Base-by-base conservation (phyloP, 495 filamentous ascomycete species). In the Daldinia caldariorum region DNA sequence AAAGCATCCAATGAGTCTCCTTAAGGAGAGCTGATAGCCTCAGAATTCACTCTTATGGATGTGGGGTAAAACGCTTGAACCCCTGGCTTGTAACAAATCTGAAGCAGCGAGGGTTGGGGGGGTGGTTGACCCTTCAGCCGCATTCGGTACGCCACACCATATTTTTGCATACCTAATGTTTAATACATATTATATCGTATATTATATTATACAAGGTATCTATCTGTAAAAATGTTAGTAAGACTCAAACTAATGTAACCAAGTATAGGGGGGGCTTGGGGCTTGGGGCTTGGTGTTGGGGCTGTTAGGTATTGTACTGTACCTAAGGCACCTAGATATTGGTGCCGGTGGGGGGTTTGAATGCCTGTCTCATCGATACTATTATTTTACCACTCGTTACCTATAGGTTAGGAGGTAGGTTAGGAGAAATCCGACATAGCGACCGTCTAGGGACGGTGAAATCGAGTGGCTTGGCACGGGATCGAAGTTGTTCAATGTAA, bases 11-110 rank as follows among this genome's bases (percentile, higher is more conserved):
- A 56, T 34, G 13, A 35, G 14, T 20, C 32, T 39, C 61, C 39
- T 49, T 61, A 38, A 66, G 59, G 35, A 67, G 65, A 37, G 61
- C 47, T 31, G 64, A 65, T 63, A 68, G 61, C 70, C 70, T 68
- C 65, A 68, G 60, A 58, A 65, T 61, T 55, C 10, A 56, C 61
- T 63, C 41, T 67, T 31, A 32, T n/a, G 49, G 58, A 61, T 74
- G 74, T 78, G 70, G 72, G 62, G 60, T 73, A 75, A 67, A 76
- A 71, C 71, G 66, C 70, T 66, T 57, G 35, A 50, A 79, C 74
- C 82, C 83, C 79, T 81, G 83, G 82, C 76, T 75, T 85, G 81
- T 73, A 78, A 83, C 83, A 79, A 72, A 75, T 65, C 75, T 84
- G 83, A 83, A 71, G 82, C 83, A 83, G 60, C 35, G 22, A 66